Base-by-base conservation (phyloP, 225 moss, liverwort and hornwort genomes). In the Pleurozium schreberi region DNA sequence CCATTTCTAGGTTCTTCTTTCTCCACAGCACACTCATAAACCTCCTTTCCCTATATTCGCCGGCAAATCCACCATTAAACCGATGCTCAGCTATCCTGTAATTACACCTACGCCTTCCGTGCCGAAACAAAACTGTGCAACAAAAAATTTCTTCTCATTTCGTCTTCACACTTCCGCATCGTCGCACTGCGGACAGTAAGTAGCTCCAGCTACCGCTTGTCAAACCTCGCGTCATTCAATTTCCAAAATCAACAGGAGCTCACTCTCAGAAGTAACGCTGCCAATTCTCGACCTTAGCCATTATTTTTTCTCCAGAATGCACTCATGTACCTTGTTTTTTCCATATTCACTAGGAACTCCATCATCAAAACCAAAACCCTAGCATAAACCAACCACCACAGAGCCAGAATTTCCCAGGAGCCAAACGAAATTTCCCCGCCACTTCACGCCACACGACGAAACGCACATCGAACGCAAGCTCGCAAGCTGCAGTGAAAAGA, bases 351-450 rank as follows among this genome's bases (percentile, higher is more conserved):
- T 60, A 34, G 22, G 33, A 55, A 79, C 79, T 85, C 71, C 80
- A 63, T 69, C 88, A n/a, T 49, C 63, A 68, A 75, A 85, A 85
- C 55, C 85, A 90, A 90, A 80, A 92, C 92, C 92, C 90, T 90
- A 92, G 88, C 63, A 55, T 69, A 81, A 76, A 75, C 79, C 70
- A 62, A 83, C 34, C 80, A 53, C 68, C 53, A 52, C 27, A 30
- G 40, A 40, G 53, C 64, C 65, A 84, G 87, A 84, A 74, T 80
- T 75, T 64, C n/a, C 66, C 16, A 62, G 66, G 62, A 43, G 38
- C 47, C 45, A 57, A 55, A 81, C 76, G 45, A 85, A 92, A 81
- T 75, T 70, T 66, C 55, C 50, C 62, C 74, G 50, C 74, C 59
- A 81, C 68, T 88, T 75, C 81, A 92, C 55, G 91, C 73, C 66